phyloP scores from a whole-genome alignment of 2,329 filamentous ascomycete genomes.

The Ophiocordyceps sinensis region DNA sequence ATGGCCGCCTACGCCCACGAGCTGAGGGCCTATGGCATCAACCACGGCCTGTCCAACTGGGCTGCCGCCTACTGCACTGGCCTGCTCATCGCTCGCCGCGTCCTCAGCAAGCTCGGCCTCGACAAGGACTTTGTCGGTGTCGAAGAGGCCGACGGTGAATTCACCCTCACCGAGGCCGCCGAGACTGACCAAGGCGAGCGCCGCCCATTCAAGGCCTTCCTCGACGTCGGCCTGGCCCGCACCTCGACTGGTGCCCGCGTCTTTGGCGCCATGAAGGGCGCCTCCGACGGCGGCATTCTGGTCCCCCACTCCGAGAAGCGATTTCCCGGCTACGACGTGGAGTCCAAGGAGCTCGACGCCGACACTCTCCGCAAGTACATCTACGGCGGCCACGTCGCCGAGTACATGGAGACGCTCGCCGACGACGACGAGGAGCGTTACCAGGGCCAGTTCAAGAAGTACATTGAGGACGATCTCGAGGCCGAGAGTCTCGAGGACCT shows the following conservation, averaged over 20 bases:
- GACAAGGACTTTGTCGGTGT: conserved; percentile 90
- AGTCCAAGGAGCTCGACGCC: conserved; percentile 93
- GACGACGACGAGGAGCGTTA: conserved; percentile 99
- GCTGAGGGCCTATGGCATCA: conserved; percentile 93
- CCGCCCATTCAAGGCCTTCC: conserved; percentile 98
- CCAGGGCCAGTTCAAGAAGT: conserved; percentile 95
- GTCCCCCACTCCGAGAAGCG: conserved; percentile 98
- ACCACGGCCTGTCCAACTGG: conserved; percentile 99
- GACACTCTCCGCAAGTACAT: conserved; percentile 99
- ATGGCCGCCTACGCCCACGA: conserved; percentile 88
- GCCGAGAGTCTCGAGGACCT: conserved; percentile 94
- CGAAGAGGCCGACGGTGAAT: conserved; percentile 94
- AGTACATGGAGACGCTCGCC: conserved; percentile 99
- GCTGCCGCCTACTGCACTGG: conserved; percentile 92
- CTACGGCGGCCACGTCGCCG: conserved; percentile 92
- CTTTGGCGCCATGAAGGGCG: conserved; percentile 99
- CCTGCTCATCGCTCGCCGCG: conserved; percentile 91
- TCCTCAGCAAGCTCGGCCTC: conserved; percentile 91
- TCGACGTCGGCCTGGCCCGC: conserved; percentile 93
- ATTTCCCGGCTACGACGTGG: conserved; percentile 97
- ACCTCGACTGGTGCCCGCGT: conserved; percentile 97
- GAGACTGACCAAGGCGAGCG: conserved; percentile 85
- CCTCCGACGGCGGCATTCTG: conserved; percentile 93
- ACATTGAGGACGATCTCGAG: conserved; percentile 94
- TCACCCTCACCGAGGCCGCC: conserved; percentile 82